Evolutionary conservation across 1,284 basidiomycete genomes (phyloP).

Genomic region (Chalciporus sp.): DNA sequence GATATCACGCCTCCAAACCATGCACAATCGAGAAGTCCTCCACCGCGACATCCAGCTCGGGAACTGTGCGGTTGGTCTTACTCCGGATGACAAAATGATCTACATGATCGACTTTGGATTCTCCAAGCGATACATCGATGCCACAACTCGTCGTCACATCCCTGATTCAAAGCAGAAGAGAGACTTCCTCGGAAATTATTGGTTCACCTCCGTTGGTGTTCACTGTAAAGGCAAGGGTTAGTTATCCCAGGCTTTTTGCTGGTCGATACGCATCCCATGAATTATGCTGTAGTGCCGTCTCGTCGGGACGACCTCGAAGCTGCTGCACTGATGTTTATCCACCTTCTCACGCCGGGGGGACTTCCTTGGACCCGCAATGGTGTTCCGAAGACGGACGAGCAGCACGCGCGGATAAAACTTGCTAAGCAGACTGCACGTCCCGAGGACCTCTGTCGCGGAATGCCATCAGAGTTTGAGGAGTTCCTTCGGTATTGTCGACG

Average conservation of each 20-base stretch:
- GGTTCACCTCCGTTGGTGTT: conserved; percentile 74
- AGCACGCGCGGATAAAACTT: conserved; percentile 61
- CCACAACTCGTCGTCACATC: conserved; percentile 61
- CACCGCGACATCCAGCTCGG: conserved; percentile 79
- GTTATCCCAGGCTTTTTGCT: conserved; percentile 21
- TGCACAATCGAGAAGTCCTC: conserved; percentile 70
- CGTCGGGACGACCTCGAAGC: conserved; percentile 78
- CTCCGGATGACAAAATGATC: conserved; percentile 57
- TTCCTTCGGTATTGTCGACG: conserved; percentile 70
- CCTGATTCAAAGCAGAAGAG: conserved; percentile 64
- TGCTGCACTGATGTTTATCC: conserved; percentile 73
- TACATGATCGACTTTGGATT: conserved; percentile 87
- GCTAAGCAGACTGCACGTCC: conserved; percentile 59
- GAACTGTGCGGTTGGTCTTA: conserved; percentile 65
- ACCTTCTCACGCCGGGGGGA: conserved; percentile 73
- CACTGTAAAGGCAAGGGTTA: conserved; percentile 74
- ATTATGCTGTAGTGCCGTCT: conserved; percentile 57
- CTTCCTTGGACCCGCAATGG: conserved; percentile 77
- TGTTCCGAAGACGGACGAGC: conserved; percentile 64
- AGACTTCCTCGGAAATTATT: conserved; percentile 80
- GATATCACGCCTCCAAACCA: conserved; percentile 69
- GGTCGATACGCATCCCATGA: conserved; percentile 20
- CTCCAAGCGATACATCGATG: conserved; percentile 74
- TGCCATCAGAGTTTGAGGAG: conserved; percentile 72
- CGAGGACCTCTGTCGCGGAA: conserved; percentile 67